Evolutionary conservation across 176 grass and related monocot species (phyloP), one percentile per base, ranked within the genome.

Genomic region (Canna indica): DNA sequence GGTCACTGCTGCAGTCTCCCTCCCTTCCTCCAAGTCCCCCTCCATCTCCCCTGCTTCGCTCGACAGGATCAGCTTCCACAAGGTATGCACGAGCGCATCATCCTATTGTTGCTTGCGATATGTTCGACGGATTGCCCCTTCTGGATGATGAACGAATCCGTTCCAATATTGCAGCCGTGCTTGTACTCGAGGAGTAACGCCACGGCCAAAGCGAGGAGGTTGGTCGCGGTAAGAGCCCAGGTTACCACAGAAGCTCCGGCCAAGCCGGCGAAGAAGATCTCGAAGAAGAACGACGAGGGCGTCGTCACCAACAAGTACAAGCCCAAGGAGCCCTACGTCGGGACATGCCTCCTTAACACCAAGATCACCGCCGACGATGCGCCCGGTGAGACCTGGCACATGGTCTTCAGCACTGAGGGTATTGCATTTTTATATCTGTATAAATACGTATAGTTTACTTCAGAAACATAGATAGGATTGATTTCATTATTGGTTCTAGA

Each of bases 301-400:
- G 72, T 97, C 0, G 68, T 97, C 3, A 81, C 81, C 35, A 92
- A 92, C 86, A 83, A 69, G 61, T 97, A 73, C 82, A 86, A 48
- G 77, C 93, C 88, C 59, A 97, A 92, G 76, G 88, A 97, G 2
- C 88, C 93, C 0, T 96, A 91, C 77, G 31, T 68, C 31, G 88
- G 88, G 36, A 86, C 73, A 42, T 87, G 86, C 86, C 93, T 97
- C 59, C 93, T 97, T 74, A 97, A 97, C 83, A 90, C 88, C 79
- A 92, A 87, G 80, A 97, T 97, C 88, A 97, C 93, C 18, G 88
- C 74, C 10, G 93, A 87, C 48, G 93, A 97, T 47, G 93, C 93
- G 2, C 93, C 93, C 0, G 93, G 93, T 13, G 88, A 97, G 86
- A 97, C 93, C 1, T 92, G 93, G 86, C 93, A 97, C 88, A 97